These are phyloP conservation scores for Tolypocladium paradoxum DNA, from an alignment of 2,329 filamentous ascomycete species.

Conservation along the genomic window DNA sequence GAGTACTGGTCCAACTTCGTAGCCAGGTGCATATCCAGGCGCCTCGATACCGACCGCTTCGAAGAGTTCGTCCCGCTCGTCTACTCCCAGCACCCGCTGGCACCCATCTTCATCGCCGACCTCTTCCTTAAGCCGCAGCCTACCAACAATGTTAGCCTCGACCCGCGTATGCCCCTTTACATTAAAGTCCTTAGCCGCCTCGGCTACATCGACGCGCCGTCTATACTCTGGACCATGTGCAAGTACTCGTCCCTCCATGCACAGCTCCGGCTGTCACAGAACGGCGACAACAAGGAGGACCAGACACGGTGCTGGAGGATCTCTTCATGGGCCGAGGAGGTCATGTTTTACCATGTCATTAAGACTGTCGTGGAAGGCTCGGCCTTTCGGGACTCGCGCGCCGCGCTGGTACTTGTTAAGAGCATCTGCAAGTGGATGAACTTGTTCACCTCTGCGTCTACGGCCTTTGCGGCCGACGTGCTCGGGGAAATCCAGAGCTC, in stretches of 20 bases:
- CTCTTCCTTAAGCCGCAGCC: conserved; percentile 46
- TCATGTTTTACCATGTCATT: conserved; percentile 85
- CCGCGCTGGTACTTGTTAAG: conserved; percentile 39
- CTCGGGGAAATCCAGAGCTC: conserved; percentile 33
- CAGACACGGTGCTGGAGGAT: conserved; percentile 35
- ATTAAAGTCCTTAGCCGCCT: conserved; percentile 42
- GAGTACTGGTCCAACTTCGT: conserved; percentile 42
- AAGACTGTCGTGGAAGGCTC: conserved; percentile 62
- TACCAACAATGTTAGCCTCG: conserved; percentile 37
- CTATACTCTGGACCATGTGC: conserved; percentile 44
- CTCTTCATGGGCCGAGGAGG: conserved; percentile 64
- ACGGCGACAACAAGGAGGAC: conserved; percentile 7
- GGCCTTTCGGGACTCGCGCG: conserved; percentile 32
- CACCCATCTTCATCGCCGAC: conserved; percentile 41
- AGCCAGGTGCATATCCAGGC: conserved; percentile 34
- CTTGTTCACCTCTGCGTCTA: conserved; percentile 40
- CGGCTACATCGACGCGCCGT: conserved; percentile 41
- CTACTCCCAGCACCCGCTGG: conserved; percentile 39
- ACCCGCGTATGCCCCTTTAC: conserved; percentile 50
- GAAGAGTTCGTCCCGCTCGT: conserved; percentile 38
- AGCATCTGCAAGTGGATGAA: conserved; percentile 48
- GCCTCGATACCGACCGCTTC: conserved; percentile 44
- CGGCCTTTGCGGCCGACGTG: conserved; percentile 36
- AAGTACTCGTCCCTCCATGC: conserved; percentile 44
- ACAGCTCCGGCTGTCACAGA: conserved; percentile 4